Evolutionary conservation across 1,284 basidiomycete genomes (phyloP), one percentile per base, ranked within the genome.

Genomic region (Ustilago crameri): DNA sequence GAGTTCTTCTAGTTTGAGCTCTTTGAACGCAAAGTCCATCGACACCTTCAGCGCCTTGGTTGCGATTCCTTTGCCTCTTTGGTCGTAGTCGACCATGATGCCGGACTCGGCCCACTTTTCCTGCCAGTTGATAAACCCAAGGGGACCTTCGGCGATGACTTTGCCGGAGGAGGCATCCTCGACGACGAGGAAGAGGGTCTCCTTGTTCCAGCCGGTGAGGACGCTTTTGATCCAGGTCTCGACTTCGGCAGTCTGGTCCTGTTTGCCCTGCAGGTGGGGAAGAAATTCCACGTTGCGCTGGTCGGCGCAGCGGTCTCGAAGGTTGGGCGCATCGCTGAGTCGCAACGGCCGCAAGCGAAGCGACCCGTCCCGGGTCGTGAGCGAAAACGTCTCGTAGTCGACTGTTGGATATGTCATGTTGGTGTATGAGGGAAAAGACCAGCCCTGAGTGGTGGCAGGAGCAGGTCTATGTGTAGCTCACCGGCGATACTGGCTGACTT

Each of bases 21-120:
- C 42, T 7, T 32, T 63, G 41, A 69, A 69, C 0, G 66, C 66
- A 35, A 59, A 69, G 15, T 69, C 66, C 52, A 63, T 59, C n/a
- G 41, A 51, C 1, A 43, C 30, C 24, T 69, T 63, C 10, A 69
- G 22, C 23, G 53, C 66, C 18, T 44, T 53, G 1, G 60, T 60
- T 2, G 60, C 60, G 2, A 63, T 20, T 7, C 55, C 59, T 23
- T 63, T 58, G 0, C 59, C 60, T 0, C 23, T 8, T 1, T 38
- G n/a, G 22, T 60, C 41, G 20, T 58, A 55, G 20, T 64, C 60
- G 3, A 69, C 15, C 66, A 69, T 69, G 20, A 69, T 48, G 2
- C 66, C 66, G 3, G 44, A 49, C 12, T 69, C 60, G 5, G 51
- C 55, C 9, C 45, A 41, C 22, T 51, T 47, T 12, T 24, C 53